Base-by-base conservation (phyloP, 257 asterid genomes). In the Salvia hispanica region DNA sequence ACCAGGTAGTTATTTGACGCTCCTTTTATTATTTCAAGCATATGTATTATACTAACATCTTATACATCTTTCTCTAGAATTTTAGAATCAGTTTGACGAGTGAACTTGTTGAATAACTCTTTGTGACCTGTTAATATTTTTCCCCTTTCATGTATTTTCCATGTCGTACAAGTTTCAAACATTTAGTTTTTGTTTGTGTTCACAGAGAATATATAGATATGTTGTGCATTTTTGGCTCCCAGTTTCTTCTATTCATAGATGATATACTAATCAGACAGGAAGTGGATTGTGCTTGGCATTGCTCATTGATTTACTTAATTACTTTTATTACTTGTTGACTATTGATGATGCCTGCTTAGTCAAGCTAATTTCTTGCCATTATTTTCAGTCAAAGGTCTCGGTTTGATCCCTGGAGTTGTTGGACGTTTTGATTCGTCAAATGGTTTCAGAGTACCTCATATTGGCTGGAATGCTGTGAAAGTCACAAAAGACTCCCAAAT, bases 381-480 rank as follows among this genome's bases (percentile, higher is more conserved):
- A 33, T 75, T 71, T 58, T 64, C 84, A 93, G 99, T 93, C 79
- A 84, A 84, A 81, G 99, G 99, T 65, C 96, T 93, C 61, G 99
- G 99, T 78, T 70, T 90, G 72, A 85, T 93, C 78, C 99, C 99
- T 67, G 99, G 99, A 36, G 78, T 83, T 33, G 95, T 93, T 73
- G 92, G 95, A 39, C 93, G 96, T 36, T 93, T 93, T 76, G 97
- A 93, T 82, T 85, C 99, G 28, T 85, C 96, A 57, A 81, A 81
- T 74, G 97, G 95, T 64, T 67, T 76, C 62, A 81, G 83, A 63
- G 96, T 93, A 70, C 99, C 99, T 74, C 99, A 93, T 80, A 93
- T 93, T 80, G 99, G 99, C 52, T 93, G 97, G 99, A 88, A 93
- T 81, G 92, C 96, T 47, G 77, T 93, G 67, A 74, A 88, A 65